phyloP scores from a whole-genome alignment of 202 grass and related monocot genomes.

The Zoysia matrella region DNA sequence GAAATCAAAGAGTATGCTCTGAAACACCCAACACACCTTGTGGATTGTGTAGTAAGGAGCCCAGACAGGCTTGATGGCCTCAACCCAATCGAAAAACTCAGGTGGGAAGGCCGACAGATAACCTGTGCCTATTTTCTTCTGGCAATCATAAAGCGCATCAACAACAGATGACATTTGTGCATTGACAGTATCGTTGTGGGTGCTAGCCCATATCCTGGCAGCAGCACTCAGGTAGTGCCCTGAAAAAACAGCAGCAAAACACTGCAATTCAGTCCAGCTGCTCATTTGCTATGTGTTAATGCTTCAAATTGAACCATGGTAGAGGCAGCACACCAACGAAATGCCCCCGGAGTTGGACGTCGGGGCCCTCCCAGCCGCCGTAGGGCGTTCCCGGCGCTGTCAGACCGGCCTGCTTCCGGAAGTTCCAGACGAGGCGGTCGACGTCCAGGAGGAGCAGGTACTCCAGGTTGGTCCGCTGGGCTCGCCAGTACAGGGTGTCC shows the following conservation, averaged over 20 bases:
- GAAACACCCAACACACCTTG: slow-evolving; percentile 59
- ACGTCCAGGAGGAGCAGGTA: slow-evolving; percentile 80
- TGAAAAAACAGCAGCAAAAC: slow-evolving; percentile 47
- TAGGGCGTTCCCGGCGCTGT: slow-evolving; percentile 55
- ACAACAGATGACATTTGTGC: slow-evolving; percentile 65
- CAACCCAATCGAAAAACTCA: slow-evolving; percentile 83
- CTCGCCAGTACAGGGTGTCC: slow-evolving; percentile 61
- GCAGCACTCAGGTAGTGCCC: slow-evolving; percentile 92
- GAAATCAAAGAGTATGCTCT: background rate
- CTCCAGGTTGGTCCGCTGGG: slow-evolving; percentile 87
- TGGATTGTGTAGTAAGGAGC: slow-evolving; percentile 98
- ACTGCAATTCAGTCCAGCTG: slow-evolving; percentile 25
- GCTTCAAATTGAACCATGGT: background rate
- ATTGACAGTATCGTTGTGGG: slow-evolving; percentile 72
- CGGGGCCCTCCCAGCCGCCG: slow-evolving; percentile 72
- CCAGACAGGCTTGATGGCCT: slow-evolving; percentile 76
- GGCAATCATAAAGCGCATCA: slow-evolving; percentile 64
- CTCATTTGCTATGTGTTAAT: background rate
- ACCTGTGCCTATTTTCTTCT: slow-evolving; percentile 84
- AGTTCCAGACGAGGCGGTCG: slow-evolving; percentile 76
- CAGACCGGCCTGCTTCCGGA: slow-evolving; percentile 66
- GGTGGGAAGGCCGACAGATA: slow-evolving; percentile 92
- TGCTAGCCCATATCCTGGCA: slow-evolving; percentile 92
- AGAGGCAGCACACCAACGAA: slow-evolving; percentile 61
- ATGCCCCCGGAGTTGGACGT: slow-evolving; percentile 71